Evolutionary conservation across 305 asterid genomes (phyloP).

Genomic region (Andrographis paniculata): DNA sequence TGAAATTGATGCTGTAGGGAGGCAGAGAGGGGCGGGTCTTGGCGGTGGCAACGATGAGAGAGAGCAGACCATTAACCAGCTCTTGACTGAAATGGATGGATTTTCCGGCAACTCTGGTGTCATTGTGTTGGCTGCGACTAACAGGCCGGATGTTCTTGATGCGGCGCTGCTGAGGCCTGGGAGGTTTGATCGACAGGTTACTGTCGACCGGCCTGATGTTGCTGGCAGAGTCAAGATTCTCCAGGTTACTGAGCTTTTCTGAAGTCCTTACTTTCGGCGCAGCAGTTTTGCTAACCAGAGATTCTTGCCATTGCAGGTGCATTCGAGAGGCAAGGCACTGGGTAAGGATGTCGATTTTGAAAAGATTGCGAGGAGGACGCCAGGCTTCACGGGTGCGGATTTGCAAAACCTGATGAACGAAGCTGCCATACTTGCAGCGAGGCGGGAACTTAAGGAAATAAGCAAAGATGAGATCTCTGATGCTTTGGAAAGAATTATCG

Average conservation of each 20-base stretch:
- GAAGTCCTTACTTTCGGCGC: too few relatives aligned
- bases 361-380: slow-evolving; percentile 62
- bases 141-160: slow-evolving; percentile 63
- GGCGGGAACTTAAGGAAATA: slow-evolving; percentile 78
- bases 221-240: slow-evolving; percentile 62
- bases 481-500: slow-evolving; percentile 91
- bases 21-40: slow-evolving; percentile 57
- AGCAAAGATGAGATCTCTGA: slow-evolving; percentile 94
- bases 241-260: too few relatives aligned
- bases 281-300: not conserved
- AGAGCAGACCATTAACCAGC: slow-evolving; percentile 65
- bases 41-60: slow-evolving; percentile 71
- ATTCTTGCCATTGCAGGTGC: slow-evolving; percentile 75
- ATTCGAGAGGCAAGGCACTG: slow-evolving; percentile 91
- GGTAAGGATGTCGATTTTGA: slow-evolving; percentile 95
- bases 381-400: too few relatives aligned
- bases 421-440: slow-evolving; percentile 95
- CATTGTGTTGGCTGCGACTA: slow-evolving; percentile 57
- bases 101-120: slow-evolving; percentile 56
- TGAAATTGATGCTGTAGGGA: slow-evolving; percentile 66
- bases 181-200: slow-evolving; percentile 60
- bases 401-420: slow-evolving; percentile 92
- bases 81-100: slow-evolving; percentile 66
- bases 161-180: slow-evolving; percentile 63
- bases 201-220: slow-evolving; percentile 62